Base-by-base conservation (phyloP, 1,284 basidiomycete genomes). In the Irpex sp. region DNA sequence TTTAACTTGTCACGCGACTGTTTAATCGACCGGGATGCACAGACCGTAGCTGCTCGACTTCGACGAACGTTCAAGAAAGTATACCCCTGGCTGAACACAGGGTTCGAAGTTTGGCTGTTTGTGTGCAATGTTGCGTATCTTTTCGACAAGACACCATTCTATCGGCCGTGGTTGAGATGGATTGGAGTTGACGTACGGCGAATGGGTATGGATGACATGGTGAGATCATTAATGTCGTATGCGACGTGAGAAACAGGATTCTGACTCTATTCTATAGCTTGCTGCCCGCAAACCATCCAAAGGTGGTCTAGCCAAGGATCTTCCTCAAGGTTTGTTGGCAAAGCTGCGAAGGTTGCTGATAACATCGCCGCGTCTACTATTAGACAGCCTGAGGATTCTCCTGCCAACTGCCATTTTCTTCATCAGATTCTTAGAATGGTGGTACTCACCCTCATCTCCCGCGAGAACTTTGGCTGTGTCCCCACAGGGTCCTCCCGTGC, bases 371-470 rank as follows among this genome's bases (percentile, higher is more conserved):
- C 81, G 80, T 54, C 74, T 88, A 51, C 68, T 92, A 6, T 79
- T 93, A 46, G 89, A 93, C 71, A 93, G 90, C 1, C 79, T 96
- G 55, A 88, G 90, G 67, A 80, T 97, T 54, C 83, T 96, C 13
- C 84, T 97, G 8, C 95, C 97, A 1, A 92, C 93, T 3, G 89
- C 94, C 39, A 96, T 99, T 65, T 97, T 99, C 75, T 91, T 95
- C 74, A 85, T 99, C 81, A 98, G 97, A 76, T 97, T 99, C 76
- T 81, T 98, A 36, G 95, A 99, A 77, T 99, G 97, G 96, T 99
- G 97, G 96, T 99, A 98, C 76, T 97, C 95, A 15, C 93, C 96
- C 7, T 86, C 87, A 35, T 98, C 96, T 2, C 95, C 96, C n/a
- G 84, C 90, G 66, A 82, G 87, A 62, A 81, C 86, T 53, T 71